A percentile compares a stretch with the other conserved stretches of the same genome.
These are phyloP conservation scores for Myxozyma geophila DNA, from an alignment of 805 yeast genomes.

Conservation along the genomic window DNA sequence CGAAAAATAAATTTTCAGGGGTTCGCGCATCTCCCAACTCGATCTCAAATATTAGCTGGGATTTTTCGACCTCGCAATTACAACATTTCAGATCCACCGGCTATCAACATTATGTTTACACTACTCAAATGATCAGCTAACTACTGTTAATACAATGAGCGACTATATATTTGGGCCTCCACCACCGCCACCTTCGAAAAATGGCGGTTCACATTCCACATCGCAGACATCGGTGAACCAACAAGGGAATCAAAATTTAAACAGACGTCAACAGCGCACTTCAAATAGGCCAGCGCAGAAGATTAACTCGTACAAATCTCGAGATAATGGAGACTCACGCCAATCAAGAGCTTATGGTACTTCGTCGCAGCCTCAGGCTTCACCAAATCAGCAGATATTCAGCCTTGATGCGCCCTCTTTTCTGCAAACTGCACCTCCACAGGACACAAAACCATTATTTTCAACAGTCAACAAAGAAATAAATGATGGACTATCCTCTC, in stretches of 20 bases:
- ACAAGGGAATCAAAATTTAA: background rate
- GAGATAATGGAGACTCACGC: too few relatives aligned
- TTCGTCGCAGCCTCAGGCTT: background rate
- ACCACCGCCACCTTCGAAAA: conserved; percentile 39
- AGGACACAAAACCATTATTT: background rate
- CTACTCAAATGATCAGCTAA: background rate
- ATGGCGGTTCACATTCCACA: background rate
- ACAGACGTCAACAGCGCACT: background rate
- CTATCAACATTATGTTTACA: background rate
- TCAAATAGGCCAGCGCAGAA: background rate
- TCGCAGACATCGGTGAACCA: background rate
- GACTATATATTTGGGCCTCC: conserved; percentile 41
- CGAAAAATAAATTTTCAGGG: conserved; percentile 24
- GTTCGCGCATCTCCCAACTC: conserved; percentile 12
- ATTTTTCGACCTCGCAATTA: too few relatives aligned
- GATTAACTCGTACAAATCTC: background rate
- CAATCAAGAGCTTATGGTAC: too few relatives aligned
- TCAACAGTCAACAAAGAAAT: background rate
- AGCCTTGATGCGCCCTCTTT: conserved; percentile 1
- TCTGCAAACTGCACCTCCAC: background rate
- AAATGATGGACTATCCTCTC: background rate
- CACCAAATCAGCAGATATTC: background rate
- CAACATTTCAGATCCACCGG: background rate
- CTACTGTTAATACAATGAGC: conserved; percentile 5
- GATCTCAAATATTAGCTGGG: background rate